Conservation (phyloP, 2,329 filamentous ascomycete genomes). For the Lasiodiplodia gonubiensis region DNA sequence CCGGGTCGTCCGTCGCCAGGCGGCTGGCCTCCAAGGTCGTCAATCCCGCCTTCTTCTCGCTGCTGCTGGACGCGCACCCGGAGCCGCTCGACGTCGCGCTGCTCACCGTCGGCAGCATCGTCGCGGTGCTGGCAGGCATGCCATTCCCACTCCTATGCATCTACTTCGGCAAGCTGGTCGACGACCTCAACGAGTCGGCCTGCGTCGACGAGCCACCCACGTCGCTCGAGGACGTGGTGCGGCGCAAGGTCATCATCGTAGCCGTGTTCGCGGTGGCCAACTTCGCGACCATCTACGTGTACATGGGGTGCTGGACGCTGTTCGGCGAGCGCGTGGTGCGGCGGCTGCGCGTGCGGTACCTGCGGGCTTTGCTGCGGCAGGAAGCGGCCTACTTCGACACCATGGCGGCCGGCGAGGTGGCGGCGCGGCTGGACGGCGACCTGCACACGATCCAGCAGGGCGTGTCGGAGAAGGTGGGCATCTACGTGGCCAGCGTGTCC, state of each 20-base stretch:
- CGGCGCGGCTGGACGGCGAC: conserved; percentile 67
- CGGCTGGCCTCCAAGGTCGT: conserved; percentile 3
- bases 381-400: conserved; percentile 69
- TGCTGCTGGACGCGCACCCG: conserved; percentile 10
- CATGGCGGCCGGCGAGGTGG: conserved; percentile 66
- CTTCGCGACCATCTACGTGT: conserved; percentile 68
- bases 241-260: conserved; percentile 65
- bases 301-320: conserved; percentile 69
- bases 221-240: conserved; percentile 17
- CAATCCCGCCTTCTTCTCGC: conserved; percentile 13
- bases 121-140: conserved; percentile 62
- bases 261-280: conserved; percentile 66
- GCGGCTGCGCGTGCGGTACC: conserved; percentile 66
- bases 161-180: conserved; percentile 67
- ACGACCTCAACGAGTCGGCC: conserved; percentile 64
- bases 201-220: conserved; percentile 57
- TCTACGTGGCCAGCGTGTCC: conserved; percentile 65
- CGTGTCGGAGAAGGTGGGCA: conserved; percentile 73
- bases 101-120: conserved; percentile 45
- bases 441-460: conserved; percentile 71
- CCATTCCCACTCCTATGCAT: conserved; percentile 69
- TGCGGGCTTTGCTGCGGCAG: conserved; percentile 64
- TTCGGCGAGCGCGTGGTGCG: conserved; percentile 68
- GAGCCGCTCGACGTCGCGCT: conserved; percentile 1
- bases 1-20: no score